Base-by-base conservation (phyloP, 202 grass and related monocot species). In the Zoysia matrella region DNA sequence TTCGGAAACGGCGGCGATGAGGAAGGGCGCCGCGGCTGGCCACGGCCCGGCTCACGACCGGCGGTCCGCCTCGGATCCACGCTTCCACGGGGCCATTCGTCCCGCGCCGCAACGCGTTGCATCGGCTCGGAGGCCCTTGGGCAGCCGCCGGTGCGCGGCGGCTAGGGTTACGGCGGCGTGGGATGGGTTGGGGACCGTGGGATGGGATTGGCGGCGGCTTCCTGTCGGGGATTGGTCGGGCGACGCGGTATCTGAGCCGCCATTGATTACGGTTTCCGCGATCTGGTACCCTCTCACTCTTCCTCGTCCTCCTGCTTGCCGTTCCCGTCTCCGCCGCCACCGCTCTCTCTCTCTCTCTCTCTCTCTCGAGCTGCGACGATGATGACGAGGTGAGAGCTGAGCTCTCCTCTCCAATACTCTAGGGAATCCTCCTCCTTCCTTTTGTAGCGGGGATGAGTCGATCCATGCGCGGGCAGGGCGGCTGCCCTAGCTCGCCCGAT, bases 171-270 rank as follows among this genome's bases (percentile, higher is more conserved):
- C 12, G 43, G 52, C n/a, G 45, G 49, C 56, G 49, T 49, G 65
- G 56, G 11, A 1, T 66, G 62, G 39, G 70, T 47, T 57, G 81
- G 86, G 76, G 55, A 71, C 76, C 53, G 54, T 79, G 62, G 53
- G 53, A 13, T 13, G 53, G 8, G 69, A 3, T 46, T 6, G 14
- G 41, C 4, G 40, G 63, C 4, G 61, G 61, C 9, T 67, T 41
- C 52, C 36, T 47, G 53, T 80, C 63, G 49, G 6, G 55, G 49
- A 47, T 3, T 12, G 69, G 52, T 42, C 14, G 41, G 63, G 69
- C 62, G 13, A 47, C 11, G 53, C 16, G 16, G 76, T 44, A 80
- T 88, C 75, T 79, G 75, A 88, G 80, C 86, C 4, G 54, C 86
- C 75, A 4, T 54, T 39, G 73, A 73, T 56, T 77, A 57, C 57